Evolutionary conservation across 352 stramenopile genomes (phyloP), one percentile per base, ranked within the genome.

Genomic region (Pythium diclinum): DNA sequence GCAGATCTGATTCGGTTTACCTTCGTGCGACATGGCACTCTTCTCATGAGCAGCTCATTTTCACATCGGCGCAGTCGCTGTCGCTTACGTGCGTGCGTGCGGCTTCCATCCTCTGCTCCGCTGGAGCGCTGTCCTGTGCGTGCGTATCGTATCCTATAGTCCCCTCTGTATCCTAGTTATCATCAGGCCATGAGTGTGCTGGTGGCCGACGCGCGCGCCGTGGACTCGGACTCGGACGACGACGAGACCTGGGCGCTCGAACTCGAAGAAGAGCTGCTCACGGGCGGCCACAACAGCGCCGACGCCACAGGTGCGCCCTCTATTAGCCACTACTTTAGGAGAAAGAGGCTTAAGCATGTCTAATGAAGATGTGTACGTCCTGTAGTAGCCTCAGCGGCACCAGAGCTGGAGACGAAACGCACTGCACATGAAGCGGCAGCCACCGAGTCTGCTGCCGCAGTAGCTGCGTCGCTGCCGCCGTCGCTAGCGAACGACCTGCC

Each of bases 221-320:
- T 23, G 28, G 36, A 21, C 19, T 38, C 58, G 17, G 73, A 76
- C 23, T 64, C 61, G 11, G 78, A 88, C 49, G 81, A 87, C 34
- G 79, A 88, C 28, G 74, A 79, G 28, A 71, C 75, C 28, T 92
- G 84, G 84, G 78, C 71, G 11, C 65, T 88, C 14, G 81, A 90
- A 65, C 69, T 92, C 11, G 84, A 92, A 64, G 73, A 87, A 67
- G 84, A 92, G 60, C 62, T 92, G 33, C 57, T 73, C 47, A 44
- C 53, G 23, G 64, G 76, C 21, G 65, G 80, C 46, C 61, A 56
- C 62, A 68, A 19, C 17, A 16, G 21, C 14, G 42, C 42, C 42
- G 9, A 25, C 14, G 1, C 3, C 42, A 13, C 42, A 48, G 42
- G 42, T 48, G 8, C 14, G 42, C 16, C 36, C 9, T 17, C 36